phyloP scores from a whole-genome alignment of 202 grass and related monocot species.

The Digitaria exilis region DNA sequence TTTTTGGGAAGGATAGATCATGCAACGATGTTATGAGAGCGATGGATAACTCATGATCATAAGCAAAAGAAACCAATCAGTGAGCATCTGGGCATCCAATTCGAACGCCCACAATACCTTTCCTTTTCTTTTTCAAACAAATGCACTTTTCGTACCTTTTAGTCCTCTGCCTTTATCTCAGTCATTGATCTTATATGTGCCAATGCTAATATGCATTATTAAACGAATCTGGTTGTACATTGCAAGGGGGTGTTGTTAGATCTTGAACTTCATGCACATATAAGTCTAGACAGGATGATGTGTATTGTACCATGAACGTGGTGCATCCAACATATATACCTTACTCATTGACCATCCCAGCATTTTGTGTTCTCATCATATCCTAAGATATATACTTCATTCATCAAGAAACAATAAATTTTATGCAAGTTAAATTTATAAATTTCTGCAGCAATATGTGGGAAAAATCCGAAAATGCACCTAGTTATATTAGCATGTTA shows the following conservation, averaged over 20 bases:
- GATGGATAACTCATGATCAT: slow-evolving; percentile 14
- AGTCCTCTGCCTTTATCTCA: background rate
- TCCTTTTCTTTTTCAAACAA: background rate
- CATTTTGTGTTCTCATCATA: no score
- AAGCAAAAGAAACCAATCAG: slow-evolving; percentile 30
- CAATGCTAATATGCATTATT: background rate
- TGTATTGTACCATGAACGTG: background rate
- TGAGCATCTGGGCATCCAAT: slow-evolving; percentile 10
- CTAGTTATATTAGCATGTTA: no score
- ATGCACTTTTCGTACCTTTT: background rate
- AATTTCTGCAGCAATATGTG: no score
- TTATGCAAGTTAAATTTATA: no score
- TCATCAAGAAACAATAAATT: no score
- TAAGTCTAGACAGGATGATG: background rate
- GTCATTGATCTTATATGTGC: background rate
- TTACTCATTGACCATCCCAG: no score
- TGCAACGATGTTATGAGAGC: slow-evolving; percentile 4
- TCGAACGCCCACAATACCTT: background rate
- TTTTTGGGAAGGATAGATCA: background rate
- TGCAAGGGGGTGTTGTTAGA: background rate
- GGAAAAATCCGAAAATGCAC: no score
- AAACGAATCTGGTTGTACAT: background rate
- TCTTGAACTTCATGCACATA: background rate
- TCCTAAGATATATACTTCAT: no score
- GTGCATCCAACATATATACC: background rate